Conservation (phyloP, 129 eudicot species). For the Escallonia herrerae region DNA sequence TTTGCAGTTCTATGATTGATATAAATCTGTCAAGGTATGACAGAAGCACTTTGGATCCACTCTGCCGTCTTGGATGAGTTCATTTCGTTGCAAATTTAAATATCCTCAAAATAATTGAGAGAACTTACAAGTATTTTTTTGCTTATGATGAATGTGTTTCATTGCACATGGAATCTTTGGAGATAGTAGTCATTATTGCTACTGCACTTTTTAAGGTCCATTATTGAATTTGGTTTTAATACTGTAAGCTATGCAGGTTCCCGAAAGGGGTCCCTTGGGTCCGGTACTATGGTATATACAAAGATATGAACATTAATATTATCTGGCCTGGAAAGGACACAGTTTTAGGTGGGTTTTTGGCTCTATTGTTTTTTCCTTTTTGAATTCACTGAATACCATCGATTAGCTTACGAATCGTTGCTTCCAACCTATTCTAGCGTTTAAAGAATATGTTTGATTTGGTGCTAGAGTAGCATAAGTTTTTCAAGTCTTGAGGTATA, state of each 20-base stretch:
- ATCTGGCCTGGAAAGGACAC: slow-evolving; percentile 87
- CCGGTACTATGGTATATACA: slow-evolving; percentile 56
- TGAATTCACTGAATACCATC: not conserved
- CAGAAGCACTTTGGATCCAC: too few relatives aligned
- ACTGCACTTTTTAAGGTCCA: not conserved
- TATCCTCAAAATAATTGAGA: too few relatives aligned
- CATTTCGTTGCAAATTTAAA: not conserved
- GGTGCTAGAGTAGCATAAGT: too few relatives aligned
- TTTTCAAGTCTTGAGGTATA: too few relatives aligned
- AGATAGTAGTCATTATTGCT: not conserved
- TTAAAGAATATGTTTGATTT: too few relatives aligned
- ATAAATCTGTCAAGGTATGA: too few relatives aligned
- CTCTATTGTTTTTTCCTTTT: not conserved
- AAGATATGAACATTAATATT: slow-evolving; percentile 57
- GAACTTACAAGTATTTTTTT: not conserved
- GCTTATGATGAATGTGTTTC: not conserved
- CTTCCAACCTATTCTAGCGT: not conserved
- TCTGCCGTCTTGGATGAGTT: not conserved
- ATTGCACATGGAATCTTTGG: not conserved
- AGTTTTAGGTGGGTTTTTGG: slow-evolving; percentile 41
- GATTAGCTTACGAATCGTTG: not conserved
- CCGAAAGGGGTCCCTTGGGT: slow-evolving; percentile 88
- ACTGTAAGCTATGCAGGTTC: slow-evolving; percentile 39
- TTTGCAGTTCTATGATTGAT: not conserved
- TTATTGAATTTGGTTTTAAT: not conserved